phyloP scores from a whole-genome alignment of 169 alveolate genomes.

The Ichthyophthirius multifiliis region DNA sequence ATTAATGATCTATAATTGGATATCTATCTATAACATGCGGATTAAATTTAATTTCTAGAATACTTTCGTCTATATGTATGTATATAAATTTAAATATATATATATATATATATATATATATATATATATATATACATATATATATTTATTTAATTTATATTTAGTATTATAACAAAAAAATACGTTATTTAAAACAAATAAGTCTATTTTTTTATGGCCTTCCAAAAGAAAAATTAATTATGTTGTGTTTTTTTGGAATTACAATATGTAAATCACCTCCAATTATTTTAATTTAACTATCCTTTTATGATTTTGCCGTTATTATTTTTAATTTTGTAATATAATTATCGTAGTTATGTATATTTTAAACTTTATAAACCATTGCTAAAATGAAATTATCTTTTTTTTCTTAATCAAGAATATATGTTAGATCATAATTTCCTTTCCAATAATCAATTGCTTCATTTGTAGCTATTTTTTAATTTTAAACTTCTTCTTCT shows the following conservation, averaged over 20 bases:
- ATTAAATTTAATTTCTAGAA: background rate
- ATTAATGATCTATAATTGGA: background rate
- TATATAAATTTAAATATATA: background rate
- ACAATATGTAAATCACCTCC: background rate
- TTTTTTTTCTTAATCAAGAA: background rate
- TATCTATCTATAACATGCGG: background rate
- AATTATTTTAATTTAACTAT: background rate
- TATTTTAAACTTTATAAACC: background rate
- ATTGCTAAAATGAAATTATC: background rate
- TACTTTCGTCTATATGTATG: background rate
- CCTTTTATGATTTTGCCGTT: background rate
- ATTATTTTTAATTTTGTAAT: background rate
- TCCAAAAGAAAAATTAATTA: constrained; percentile 5
- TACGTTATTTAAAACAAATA: background rate
- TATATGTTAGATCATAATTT: background rate
- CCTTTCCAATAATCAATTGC: constrained; percentile 1
- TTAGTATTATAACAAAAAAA: background rate
- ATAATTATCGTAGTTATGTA: too few species aligned
- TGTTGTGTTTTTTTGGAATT: background rate
- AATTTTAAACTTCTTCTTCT: background rate
- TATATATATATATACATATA: too few species aligned
- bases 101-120: too few species aligned
- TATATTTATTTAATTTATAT: background rate
- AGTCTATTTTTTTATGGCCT: background rate
- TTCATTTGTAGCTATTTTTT: background rate